phyloP scores from a whole-genome alignment of 1,139 yeast genomes.

The Lodderomyces pseudojiufengensis region DNA sequence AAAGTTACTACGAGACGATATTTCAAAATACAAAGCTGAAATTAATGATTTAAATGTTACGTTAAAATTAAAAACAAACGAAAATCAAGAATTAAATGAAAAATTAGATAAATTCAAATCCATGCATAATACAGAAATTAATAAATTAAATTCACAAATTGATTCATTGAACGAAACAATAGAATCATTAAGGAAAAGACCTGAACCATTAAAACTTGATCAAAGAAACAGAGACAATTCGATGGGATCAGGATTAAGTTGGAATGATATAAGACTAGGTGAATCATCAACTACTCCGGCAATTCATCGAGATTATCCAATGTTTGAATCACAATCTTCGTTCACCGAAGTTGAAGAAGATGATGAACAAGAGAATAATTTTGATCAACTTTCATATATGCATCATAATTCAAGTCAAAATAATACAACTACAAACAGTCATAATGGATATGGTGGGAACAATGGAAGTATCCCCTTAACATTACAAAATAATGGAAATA shows the following conservation, averaged over 20 bases:
- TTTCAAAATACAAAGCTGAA: slow-evolving; percentile 13
- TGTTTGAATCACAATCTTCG: slow-evolving; percentile 20
- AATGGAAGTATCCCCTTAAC: slow-evolving; percentile 5
- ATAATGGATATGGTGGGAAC: background rate
- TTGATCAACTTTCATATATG: slow-evolving; percentile 9
- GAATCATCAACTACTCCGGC: slow-evolving; percentile 36
- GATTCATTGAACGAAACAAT: slow-evolving; percentile 21
- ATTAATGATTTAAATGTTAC: slow-evolving; percentile 20
- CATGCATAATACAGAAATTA: slow-evolving; percentile 31
- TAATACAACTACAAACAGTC: slow-evolving; percentile 3
- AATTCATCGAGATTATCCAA: slow-evolving; percentile 13
- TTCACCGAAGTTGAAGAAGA: slow-evolving; percentile 21
- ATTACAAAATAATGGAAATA: slow-evolving; percentile 14
- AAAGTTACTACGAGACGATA: slow-evolving; percentile 17
- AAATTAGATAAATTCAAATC: slow-evolving; percentile 28
- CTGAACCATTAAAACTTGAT: slow-evolving; percentile 9
- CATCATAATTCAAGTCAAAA: too few species aligned
- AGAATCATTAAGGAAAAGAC: slow-evolving; percentile 14
- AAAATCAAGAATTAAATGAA: slow-evolving; percentile 25
- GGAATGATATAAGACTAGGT: slow-evolving; percentile 27
- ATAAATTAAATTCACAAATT: slow-evolving; percentile 26
- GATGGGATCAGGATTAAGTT: slow-evolving; percentile 10
- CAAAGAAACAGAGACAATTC: slow-evolving; percentile 13
- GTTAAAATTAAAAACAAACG: slow-evolving; percentile 24
- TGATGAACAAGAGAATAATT: slow-evolving; percentile 7